phyloP scores from a whole-genome alignment of 805 yeast genomes.

The Blastobotrys peoriensis region DNA sequence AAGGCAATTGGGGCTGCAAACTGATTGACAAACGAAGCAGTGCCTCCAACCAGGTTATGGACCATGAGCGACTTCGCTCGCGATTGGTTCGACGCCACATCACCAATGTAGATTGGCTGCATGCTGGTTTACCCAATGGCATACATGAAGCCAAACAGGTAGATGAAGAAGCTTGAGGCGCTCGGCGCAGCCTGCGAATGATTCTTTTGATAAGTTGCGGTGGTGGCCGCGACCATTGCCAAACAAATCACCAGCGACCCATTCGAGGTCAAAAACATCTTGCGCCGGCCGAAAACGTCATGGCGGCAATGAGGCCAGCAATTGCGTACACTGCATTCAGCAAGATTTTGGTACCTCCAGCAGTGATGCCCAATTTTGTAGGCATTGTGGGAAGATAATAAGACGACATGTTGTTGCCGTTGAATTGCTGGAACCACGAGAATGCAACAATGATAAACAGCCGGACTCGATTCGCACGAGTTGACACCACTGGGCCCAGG shows the following conservation, averaged over 20 bases:
- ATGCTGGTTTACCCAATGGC: slow-evolving; percentile 30
- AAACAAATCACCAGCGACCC: slow-evolving; percentile 20
- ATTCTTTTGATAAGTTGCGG: slow-evolving; percentile 20
- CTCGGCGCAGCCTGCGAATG: slow-evolving; percentile 19
- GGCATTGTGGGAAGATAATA: slow-evolving; percentile 13
- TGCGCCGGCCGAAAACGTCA: slow-evolving; percentile 26
- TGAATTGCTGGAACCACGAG: too few relatives aligned
- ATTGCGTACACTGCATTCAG: slow-evolving; percentile 7
- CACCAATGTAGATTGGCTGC: slow-evolving; percentile 30
- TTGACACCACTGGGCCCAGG: too few relatives aligned
- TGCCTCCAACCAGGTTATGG: slow-evolving; percentile 21
- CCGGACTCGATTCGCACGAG: slow-evolving; percentile 10
- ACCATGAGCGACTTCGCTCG: slow-evolving; percentile 25
- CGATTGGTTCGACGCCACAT: slow-evolving; percentile 23
- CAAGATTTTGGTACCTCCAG: slow-evolving; percentile 1
- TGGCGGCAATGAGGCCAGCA: slow-evolving; percentile 9
- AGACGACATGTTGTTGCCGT: slow-evolving; percentile 6
- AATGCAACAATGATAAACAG: slow-evolving; percentile 4
- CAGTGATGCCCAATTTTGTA: slow-evolving; percentile 7
- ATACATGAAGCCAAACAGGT: slow-evolving; percentile 10
- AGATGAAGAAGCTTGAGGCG: slow-evolving; percentile 14
- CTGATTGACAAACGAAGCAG: slow-evolving; percentile 25
- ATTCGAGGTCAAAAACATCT: slow-evolving; percentile 21
- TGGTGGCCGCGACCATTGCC: slow-evolving; percentile 22
- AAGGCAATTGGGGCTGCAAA: slow-evolving; percentile 22